Evolutionary conservation across 2,329 filamentous ascomycete genomes (phyloP), one percentile per base, ranked within the genome.

Genomic region (Cytospora mali): DNA sequence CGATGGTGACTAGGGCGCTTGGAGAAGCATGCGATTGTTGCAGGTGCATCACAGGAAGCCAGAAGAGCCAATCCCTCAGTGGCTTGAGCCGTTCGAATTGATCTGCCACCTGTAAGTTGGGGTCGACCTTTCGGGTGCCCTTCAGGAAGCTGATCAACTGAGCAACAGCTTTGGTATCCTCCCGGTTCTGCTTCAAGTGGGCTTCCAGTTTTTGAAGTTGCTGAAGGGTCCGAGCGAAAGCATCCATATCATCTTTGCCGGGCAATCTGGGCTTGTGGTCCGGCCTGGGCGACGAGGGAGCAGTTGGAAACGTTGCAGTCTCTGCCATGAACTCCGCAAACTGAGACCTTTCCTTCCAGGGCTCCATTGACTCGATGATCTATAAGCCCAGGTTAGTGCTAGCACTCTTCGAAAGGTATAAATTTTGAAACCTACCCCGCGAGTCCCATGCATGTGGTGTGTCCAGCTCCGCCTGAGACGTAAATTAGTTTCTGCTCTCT

Each of bases 11-110:
- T 68, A 97, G 82, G 1, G 92, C 89, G 64, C 86, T 91, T 27
- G 91, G 84, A 68, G 94, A 92, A 39, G 86, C 86, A 56, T 89
- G 87, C 53, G 88, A 90, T 67, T 88, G 87, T 73, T 94, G 89
- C 28, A 97, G 83, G 69, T 93, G 89, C 68, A 88, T 87, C 35
- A 97, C 88, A 0, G 95, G 95, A 61, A 97, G 86, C 93, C 94
- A 98, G 77, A 98, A 97, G 18, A 98, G 85, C 93, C 94, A 97
- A 69, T 91, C 91, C 61, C 93, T 86, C 64, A 99, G 84, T 11
- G 92, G 89, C 67, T 96, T 93, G 13, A 98, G 85, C 67, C 93
- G 90, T 71, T 93, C 90, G 73, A 97, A 98, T 72, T 96, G 92
- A 72, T 96, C 88, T 66, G 92, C 89, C 27, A 93, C 87, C 27